A percentile compares a stretch with the other conserved stretches of the same genome.
phyloP scores from a whole-genome alignment of 257 asterid genomes.

The Catharanthus roseus region DNA sequence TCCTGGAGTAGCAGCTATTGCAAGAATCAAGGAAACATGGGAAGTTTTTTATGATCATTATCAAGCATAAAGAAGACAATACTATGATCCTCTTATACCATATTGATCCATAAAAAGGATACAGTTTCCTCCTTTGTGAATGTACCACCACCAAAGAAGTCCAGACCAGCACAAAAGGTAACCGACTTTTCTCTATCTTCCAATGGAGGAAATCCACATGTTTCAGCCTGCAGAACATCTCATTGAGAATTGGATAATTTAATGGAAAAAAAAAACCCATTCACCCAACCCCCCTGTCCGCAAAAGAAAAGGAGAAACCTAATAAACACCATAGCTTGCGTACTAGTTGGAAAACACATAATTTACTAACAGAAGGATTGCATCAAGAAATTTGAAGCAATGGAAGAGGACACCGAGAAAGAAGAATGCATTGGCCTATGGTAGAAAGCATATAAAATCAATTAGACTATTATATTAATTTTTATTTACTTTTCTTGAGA shows the following conservation, averaged over 20 bases:
- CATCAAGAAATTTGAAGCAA: background rate
- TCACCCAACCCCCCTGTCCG: background rate
- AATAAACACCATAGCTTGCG: background rate
- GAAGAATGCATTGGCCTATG: background rate
- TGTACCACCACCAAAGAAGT: slow-evolving; percentile 82
- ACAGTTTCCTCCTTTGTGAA: slow-evolving; percentile 87
- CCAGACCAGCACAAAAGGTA: slow-evolving; percentile 54
- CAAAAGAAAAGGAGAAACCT: background rate
- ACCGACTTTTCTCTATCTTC: slow-evolving; percentile 80
- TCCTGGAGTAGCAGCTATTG: slow-evolving; percentile 70
- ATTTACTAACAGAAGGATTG: background rate
- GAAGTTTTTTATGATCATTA: background rate
- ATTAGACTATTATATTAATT: background rate
- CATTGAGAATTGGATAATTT: slow-evolving; percentile 12
- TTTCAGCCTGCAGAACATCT: slow-evolving; percentile 56
- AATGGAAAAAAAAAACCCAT: background rate
- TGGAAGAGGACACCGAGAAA: background rate
- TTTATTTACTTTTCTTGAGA: background rate
- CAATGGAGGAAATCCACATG: slow-evolving; percentile 89
- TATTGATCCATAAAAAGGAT: slow-evolving; percentile 40
- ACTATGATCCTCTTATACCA: background rate
- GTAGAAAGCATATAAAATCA: background rate
- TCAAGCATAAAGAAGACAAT: background rate
- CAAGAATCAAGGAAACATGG: slow-evolving; percentile 35
- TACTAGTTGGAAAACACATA: background rate